Conservation (phyloP, 2,329 filamentous ascomycete species). For the Lomentospora prolificans region DNA sequence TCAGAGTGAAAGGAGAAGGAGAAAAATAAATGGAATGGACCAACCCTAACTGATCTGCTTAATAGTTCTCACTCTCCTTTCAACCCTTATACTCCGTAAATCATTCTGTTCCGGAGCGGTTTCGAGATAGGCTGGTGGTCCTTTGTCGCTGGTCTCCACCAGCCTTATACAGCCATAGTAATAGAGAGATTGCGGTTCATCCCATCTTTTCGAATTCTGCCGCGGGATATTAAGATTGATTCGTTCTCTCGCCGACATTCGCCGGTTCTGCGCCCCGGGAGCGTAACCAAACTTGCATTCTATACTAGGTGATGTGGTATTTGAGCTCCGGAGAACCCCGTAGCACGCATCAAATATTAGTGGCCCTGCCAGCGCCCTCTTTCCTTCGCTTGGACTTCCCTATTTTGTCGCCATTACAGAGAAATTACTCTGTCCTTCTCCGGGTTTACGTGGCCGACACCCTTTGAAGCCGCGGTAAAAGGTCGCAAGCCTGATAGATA, state of each 20-base stretch:
- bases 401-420: background rate
- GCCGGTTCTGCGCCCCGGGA: background rate
- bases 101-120: background rate
- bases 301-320: no score
- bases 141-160: background rate
- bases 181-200: conserved; percentile 2
- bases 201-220: background rate
- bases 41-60: no score
- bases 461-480: background rate
- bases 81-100: no score
- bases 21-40: no score
- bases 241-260: background rate
- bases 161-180: background rate
- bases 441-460: background rate
- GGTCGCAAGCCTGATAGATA: background rate
- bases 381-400: background rate
- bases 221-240: background rate
- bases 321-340: no score
- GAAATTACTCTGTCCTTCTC: background rate
- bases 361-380: no score
- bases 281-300: background rate
- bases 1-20: no score
- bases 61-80: no score
- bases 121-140: background rate
- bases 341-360: no score